Evolutionary conservation across 768 basidiomycete genomes (phyloP).

Genomic region (Leccinellum albellum): DNA sequence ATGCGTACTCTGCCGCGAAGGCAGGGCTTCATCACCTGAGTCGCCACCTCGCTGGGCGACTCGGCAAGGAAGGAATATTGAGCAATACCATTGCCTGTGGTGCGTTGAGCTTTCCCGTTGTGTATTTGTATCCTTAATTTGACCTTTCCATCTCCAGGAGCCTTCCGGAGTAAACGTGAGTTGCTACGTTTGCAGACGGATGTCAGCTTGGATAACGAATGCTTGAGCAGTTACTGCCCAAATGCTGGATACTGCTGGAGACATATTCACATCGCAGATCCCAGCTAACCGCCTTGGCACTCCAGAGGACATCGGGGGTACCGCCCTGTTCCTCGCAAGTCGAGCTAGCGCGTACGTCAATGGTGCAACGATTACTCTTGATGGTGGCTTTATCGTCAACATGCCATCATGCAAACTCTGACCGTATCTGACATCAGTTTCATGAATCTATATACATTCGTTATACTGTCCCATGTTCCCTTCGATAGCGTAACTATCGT

Average conservation of each 20-base stretch:
- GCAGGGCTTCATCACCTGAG: slow-evolving; percentile 58
- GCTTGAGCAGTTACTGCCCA: slow-evolving; percentile 47
- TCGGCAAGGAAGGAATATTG: slow-evolving; percentile 55
- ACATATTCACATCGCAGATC: slow-evolving; percentile 39
- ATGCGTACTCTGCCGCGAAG: slow-evolving; percentile 65
- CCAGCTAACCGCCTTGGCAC: slow-evolving; percentile 55
- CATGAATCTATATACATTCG: background rate
- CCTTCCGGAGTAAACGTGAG: slow-evolving; percentile 43
- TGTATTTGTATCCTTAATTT: background rate
- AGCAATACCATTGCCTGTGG: slow-evolving; percentile 65
- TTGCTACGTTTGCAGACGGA: background rate
- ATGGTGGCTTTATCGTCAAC: slow-evolving; percentile 53
- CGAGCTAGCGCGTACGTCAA: slow-evolving; percentile 61
- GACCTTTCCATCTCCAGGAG: slow-evolving; percentile 18
- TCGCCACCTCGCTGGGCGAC: slow-evolving; percentile 51
- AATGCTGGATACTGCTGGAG: slow-evolving; percentile 44
- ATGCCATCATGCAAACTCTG: slow-evolving; percentile 34
- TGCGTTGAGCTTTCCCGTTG: slow-evolving; percentile 15
- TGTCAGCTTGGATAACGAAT: background rate
- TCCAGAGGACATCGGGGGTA: slow-evolving; percentile 61
- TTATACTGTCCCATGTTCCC: background rate
- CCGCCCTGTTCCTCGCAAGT: slow-evolving; percentile 58
- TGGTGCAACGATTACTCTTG: slow-evolving; percentile 58
- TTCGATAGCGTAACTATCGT: background rate
- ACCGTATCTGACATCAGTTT: slow-evolving; percentile 9